Percentiles rank a stretch among this genome's conserved stretches.
phyloP scores from a whole-genome alignment of 345 rosid species.

The Reutealis trisperma region DNA sequence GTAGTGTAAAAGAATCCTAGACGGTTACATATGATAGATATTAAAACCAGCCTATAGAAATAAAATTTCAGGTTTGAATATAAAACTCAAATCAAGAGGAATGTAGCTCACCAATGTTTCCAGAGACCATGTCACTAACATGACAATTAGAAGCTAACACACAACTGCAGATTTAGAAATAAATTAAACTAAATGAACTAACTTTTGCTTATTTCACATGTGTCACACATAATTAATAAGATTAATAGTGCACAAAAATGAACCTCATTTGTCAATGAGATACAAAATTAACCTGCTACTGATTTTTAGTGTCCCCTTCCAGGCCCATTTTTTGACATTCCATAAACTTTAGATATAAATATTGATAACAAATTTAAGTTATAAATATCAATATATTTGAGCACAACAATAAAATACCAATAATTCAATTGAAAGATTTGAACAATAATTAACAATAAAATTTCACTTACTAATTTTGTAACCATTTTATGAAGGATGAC shows the following conservation, averaged over 20 bases:
- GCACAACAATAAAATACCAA: not conserved
- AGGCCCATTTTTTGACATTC: slow-evolving; percentile 98
- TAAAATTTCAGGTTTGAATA: slow-evolving; percentile 7
- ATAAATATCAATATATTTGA: slow-evolving; percentile 4
- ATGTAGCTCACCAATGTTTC: slow-evolving; percentile 67
- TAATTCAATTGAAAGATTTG: no score
- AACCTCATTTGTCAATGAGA: slow-evolving; percentile 23
- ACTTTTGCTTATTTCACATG: slow-evolving; percentile 5
- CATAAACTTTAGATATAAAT: slow-evolving; percentile 38
- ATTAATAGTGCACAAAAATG: not conserved
- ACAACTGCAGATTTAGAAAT: not conserved
- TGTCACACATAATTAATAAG: not conserved
- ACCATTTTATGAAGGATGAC: no score
- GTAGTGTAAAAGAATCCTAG: not conserved
- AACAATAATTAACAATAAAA: no score
- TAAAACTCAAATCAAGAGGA: not conserved
- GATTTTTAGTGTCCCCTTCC: slow-evolving; percentile 91
- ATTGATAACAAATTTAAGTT: slow-evolving; percentile 12
- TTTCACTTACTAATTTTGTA: no score
- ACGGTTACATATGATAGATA: no score
- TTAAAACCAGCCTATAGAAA: not conserved
- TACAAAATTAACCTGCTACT: slow-evolving; percentile 79
- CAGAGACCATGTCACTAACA: not conserved
- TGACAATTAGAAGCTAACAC: slow-evolving; percentile 10
- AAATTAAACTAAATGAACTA: slow-evolving; percentile 6